Conservation (phyloP, 108 stramenopile species). For the Nitzschia sp. region DNA sequence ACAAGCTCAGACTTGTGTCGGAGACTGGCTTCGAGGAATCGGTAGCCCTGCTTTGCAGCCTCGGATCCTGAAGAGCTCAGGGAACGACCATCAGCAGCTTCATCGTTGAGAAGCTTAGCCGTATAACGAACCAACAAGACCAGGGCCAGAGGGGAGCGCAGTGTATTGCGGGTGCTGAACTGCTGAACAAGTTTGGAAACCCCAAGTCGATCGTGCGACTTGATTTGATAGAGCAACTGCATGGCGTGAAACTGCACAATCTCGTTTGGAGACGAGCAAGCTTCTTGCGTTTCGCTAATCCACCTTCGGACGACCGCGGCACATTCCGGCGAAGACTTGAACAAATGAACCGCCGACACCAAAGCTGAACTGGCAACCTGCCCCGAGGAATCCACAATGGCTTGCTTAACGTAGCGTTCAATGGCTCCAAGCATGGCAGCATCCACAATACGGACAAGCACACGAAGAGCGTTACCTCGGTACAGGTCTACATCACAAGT, state of each 20-base stretch:
- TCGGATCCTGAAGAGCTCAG: slow-evolving; percentile 60
- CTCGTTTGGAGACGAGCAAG: slow-evolving; percentile 87
- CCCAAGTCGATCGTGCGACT: slow-evolving; percentile 95
- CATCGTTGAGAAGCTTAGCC: slow-evolving; percentile 81
- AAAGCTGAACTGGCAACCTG: slow-evolving; percentile 96
- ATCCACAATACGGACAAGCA: slow-evolving; percentile 96
- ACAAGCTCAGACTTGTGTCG: slow-evolving; percentile 97
- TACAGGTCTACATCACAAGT: slow-evolving; percentile 97
- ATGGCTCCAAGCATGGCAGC: slow-evolving; percentile 98
- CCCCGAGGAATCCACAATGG: slow-evolving; percentile 95
- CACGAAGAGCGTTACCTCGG: slow-evolving; percentile 97
- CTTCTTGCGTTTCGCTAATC: slow-evolving; percentile 95
- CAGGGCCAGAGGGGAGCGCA: slow-evolving; percentile 90
- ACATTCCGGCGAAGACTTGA: slow-evolving; percentile 68
- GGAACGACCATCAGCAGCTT: slow-evolving; percentile 72
- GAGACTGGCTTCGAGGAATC: slow-evolving; percentile 90
- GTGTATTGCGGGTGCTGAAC: slow-evolving; percentile 86
- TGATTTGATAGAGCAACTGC: slow-evolving; percentile 98
- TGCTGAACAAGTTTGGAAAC: slow-evolving; percentile 95
- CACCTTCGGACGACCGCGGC: slow-evolving; percentile 88
- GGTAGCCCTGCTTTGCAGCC: slow-evolving; percentile 88
- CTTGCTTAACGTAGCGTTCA: slow-evolving; percentile 98
- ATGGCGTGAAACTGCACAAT: slow-evolving; percentile 99
- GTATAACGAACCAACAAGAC: slow-evolving; percentile 97
- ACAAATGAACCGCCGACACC: slow-evolving; percentile 87